Percentiles rank a stretch among this genome's conserved stretches.
Evolutionary conservation across 2,329 filamentous ascomycete species (phyloP).

Genomic region (Trichoderma atrobrunneum): DNA sequence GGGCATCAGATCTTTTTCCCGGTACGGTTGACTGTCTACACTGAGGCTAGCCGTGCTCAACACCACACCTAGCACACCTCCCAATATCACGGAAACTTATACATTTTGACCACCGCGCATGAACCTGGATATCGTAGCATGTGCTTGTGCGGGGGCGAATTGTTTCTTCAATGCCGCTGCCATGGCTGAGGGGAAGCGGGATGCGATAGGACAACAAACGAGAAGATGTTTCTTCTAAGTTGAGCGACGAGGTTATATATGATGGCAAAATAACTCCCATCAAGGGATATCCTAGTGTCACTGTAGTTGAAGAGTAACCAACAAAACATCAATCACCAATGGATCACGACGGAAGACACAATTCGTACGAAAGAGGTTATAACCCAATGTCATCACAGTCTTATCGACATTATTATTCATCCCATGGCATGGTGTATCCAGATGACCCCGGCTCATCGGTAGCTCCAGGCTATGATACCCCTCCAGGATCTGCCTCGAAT

Average conservation of each 20-base stretch:
- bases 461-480: constrained; percentile 54
- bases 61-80: neutral
- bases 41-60: neutral
- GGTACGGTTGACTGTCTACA: neutral
- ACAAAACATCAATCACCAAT: constrained; percentile 37
- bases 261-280: neutral
- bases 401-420: neutral
- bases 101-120: neutral
- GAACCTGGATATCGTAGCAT: neutral
- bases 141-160: constrained; percentile 1
- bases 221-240: neutral
- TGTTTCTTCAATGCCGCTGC: neutral
- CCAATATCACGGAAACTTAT: neutral
- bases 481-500: constrained; percentile 51
- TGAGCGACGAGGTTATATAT: neutral
- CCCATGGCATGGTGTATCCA: neutral
- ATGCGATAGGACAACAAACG: neutral
- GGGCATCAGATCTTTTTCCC: neutral
- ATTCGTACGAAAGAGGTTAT: neutral
- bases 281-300: neutral
- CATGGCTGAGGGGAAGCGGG: neutral
- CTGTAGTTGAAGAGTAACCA: constrained; percentile 38
- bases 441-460: neutral
- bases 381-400: neutral
- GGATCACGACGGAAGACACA: neutral